These are phyloP conservation scores for Oryza coarctata DNA, from an alignment of 176 grass and related monocot species.

Conservation along the genomic window DNA sequence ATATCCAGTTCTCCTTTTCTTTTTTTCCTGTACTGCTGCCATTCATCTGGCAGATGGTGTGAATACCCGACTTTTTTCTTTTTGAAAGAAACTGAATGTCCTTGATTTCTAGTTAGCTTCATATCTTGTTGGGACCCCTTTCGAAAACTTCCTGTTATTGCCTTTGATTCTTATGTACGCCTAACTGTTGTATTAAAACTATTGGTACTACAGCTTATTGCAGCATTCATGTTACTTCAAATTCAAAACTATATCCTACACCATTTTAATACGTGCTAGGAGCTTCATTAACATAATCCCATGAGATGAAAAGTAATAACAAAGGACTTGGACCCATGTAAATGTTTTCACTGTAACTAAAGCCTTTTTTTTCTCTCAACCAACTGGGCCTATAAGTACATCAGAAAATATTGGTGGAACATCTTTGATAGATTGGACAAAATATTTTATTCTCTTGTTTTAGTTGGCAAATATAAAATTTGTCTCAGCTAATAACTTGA, in stretches of 20 bases:
- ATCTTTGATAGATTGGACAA: background rate
- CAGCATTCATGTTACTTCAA: background rate
- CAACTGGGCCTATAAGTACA: background rate
- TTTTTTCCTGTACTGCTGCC: background rate
- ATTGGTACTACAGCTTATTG: background rate
- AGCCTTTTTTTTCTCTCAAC: background rate
- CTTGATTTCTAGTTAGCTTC: background rate
- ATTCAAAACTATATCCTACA: background rate
- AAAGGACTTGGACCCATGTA: background rate
- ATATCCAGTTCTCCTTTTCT: background rate
- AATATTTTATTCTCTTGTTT: background rate
- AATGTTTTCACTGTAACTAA: background rate
- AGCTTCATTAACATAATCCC: background rate
- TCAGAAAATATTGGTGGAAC: background rate
- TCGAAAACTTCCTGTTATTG: background rate
- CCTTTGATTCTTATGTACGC: conserved; percentile 16
- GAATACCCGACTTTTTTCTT: background rate
- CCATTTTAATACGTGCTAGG: background rate
- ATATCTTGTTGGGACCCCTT: background rate
- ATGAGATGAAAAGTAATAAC: background rate
- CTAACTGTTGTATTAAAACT: background rate
- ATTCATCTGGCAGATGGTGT: background rate
- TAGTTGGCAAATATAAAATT: background rate
- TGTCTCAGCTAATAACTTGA: background rate
- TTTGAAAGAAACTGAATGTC: background rate